Evolutionary conservation across 2,329 filamentous ascomycete species (phyloP).

Genomic region (Penicillium nordicum): DNA sequence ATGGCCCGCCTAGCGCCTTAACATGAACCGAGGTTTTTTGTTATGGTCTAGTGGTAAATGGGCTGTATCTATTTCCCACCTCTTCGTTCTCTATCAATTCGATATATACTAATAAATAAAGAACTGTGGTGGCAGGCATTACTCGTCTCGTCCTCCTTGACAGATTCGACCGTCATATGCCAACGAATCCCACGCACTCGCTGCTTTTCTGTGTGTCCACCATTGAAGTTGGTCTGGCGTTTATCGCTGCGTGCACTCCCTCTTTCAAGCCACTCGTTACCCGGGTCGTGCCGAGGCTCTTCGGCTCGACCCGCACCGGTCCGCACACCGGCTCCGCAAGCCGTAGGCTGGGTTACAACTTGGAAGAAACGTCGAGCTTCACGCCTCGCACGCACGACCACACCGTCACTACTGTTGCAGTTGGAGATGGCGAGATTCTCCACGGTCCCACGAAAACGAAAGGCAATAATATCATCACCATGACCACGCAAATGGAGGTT

Average conservation of each 20-base stretch:
- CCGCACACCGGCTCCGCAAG: background rate
- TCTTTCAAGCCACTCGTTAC: constrained; percentile 7
- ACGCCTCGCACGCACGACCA: background rate
- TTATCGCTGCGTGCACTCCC: constrained; percentile 9
- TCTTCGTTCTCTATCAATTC: background rate
- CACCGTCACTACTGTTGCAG: background rate
- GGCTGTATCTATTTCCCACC: too few relatives aligned
- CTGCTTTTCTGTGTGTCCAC: constrained; percentile 9
- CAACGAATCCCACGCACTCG: constrained; percentile 2
- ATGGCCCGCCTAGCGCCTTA: too few relatives aligned
- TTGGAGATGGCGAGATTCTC: background rate
- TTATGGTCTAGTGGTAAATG: too few relatives aligned
- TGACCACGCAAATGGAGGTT: constrained; percentile 11
- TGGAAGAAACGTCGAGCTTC: constrained; percentile 1
- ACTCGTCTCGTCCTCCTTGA: constrained; percentile 9
- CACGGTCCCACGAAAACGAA: background rate
- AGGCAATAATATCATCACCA: constrained; percentile 1
- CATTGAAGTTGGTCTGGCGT: constrained; percentile 6
- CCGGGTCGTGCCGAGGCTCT: constrained; percentile 1
- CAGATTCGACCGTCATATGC: constrained; percentile 3
- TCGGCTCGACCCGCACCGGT: background rate
- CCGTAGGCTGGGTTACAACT: background rate
- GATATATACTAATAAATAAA: background rate
- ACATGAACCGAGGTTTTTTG: too few relatives aligned
- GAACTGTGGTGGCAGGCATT: constrained; percentile 7